These are phyloP conservation scores for Euphorbia peplus DNA, from an alignment of 345 rosid species.

Conservation along the genomic window DNA sequence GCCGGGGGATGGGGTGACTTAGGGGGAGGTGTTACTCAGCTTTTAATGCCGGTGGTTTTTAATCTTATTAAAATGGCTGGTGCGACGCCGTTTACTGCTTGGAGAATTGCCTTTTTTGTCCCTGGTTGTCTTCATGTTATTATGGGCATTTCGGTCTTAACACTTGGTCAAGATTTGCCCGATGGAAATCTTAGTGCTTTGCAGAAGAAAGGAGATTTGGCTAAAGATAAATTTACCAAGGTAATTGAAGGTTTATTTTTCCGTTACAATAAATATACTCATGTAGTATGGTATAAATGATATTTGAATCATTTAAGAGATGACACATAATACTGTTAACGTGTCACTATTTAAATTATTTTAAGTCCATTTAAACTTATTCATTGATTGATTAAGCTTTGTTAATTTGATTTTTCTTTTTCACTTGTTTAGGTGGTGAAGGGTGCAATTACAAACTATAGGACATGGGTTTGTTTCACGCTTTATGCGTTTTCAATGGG, in stretches of 20 bases:
- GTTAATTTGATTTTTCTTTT: background rate
- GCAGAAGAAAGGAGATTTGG: constrained; percentile 68
- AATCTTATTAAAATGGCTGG: constrained; percentile 53
- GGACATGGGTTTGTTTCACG: constrained; percentile 85
- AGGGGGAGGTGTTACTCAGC: constrained; percentile 91
- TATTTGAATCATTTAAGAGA: too few species aligned
- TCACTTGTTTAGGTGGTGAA: constrained; percentile 49
- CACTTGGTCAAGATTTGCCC: constrained; percentile 84
- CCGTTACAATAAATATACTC: background rate
- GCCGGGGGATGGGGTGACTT: constrained; percentile 94
- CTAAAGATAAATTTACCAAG: constrained; percentile 72
- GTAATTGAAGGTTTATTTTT: constrained; percentile 30
- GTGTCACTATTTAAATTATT: too few species aligned
- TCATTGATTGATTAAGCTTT: background rate
- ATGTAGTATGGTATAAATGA: too few species aligned
- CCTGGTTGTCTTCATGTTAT: constrained; percentile 72
- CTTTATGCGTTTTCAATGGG: constrained; percentile 88
- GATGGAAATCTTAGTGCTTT: constrained; percentile 70
- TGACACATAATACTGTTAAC: too few species aligned
- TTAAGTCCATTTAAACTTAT: too few species aligned
- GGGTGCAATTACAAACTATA: constrained; percentile 75
- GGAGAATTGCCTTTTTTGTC: constrained; percentile 87
- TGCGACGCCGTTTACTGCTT: constrained; percentile 72
- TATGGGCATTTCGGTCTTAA: constrained; percentile 66
- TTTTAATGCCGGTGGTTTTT: constrained; percentile 75